Base-by-base conservation (phyloP, 108 stramenopile genomes). In the Aurantiochytrium sp. region DNA sequence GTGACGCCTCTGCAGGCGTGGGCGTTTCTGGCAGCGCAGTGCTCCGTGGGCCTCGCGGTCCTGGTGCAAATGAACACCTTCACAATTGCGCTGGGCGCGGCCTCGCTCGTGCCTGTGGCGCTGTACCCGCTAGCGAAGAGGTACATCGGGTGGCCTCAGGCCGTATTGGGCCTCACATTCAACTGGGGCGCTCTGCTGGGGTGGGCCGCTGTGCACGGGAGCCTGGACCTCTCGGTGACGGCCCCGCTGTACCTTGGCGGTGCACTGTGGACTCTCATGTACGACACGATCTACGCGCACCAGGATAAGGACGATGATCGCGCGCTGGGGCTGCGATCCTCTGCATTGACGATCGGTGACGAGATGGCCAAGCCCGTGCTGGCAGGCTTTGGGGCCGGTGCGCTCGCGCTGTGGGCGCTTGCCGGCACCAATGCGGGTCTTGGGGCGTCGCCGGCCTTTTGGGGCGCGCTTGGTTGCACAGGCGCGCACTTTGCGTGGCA, bases 201-300 rank as follows among this genome's bases (percentile, higher is more conserved):
- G 36, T 89, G 52, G 88, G 95, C 95, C 4, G 95, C 96, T 4
- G 94, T 92, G 8, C 89, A 92, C 73, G 96, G 96, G 4, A 65
- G 52, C 27, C 90, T 97, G 59, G 93, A 95, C 88, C 93, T 92
- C 86, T 65, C 69, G 36, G 89, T 96, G 68, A 91, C 96, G 27
- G 89, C 89, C 24, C 98, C 98, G 6, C 87, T 98, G 69, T 99
- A 98, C 90, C 68, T 89, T 2, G 93, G 93, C 42, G 96, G 96
- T 5, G 93, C 97, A 0, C 88, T 93, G n/a, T 98, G 98, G 98
- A 99, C 99, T 4, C 34, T 99, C 69, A 94, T 98, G 15, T 99
- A 99, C 89, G 99, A 99, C 92, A 99, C 98, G 10, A 87, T 99
- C 42, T 99, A 99, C 92, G 99, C 97, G 15, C 96, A 98, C 91